Percentiles rank a stretch among this genome's conserved stretches.
phyloP scores from a whole-genome alignment of 768 basidiomycete species.

The Tubosaeta sp. region DNA sequence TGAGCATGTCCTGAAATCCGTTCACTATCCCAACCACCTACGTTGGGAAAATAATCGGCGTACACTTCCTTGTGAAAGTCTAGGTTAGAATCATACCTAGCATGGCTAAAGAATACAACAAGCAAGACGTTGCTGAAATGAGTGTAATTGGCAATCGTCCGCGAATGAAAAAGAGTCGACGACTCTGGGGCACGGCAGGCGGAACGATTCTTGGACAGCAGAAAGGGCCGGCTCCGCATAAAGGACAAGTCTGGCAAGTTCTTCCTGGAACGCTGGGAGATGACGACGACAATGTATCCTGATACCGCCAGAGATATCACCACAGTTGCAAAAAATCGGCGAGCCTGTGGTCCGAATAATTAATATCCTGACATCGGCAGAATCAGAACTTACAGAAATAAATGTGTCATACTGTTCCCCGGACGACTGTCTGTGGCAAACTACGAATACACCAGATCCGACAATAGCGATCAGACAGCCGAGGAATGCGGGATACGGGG shows the following conservation, averaged over 20 bases:
- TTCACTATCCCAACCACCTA: constrained; percentile 16
- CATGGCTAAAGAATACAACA: constrained; percentile 49
- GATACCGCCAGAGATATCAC: not conserved
- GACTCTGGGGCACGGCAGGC: constrained; percentile 17
- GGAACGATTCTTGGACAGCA: not conserved
- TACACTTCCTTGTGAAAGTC: constrained; percentile 47
- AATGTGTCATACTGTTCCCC: constrained; percentile 6
- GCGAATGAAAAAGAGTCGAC: constrained; percentile 15
- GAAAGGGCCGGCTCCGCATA: not conserved
- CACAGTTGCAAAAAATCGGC: constrained; percentile 3
- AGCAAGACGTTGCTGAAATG: constrained; percentile 41
- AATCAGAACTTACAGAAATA: constrained; percentile 10
- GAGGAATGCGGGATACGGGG: constrained; percentile 11
- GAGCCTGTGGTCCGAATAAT: not conserved
- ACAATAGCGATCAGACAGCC: constrained; percentile 16
- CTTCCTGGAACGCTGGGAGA: not conserved
- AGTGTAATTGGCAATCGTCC: constrained; percentile 26
- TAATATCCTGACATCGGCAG: not conserved
- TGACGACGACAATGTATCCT: constrained; percentile 5
- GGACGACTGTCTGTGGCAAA: not conserved
- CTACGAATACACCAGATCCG: constrained; percentile 4
- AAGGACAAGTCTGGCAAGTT: constrained; percentile 2
- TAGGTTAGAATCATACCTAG: constrained; percentile 43
- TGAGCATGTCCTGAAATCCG: not conserved
- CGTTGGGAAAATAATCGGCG: constrained; percentile 47